Conservation (phyloP, 2,329 filamentous ascomycete species). For the Botryotinia calthae region DNA sequence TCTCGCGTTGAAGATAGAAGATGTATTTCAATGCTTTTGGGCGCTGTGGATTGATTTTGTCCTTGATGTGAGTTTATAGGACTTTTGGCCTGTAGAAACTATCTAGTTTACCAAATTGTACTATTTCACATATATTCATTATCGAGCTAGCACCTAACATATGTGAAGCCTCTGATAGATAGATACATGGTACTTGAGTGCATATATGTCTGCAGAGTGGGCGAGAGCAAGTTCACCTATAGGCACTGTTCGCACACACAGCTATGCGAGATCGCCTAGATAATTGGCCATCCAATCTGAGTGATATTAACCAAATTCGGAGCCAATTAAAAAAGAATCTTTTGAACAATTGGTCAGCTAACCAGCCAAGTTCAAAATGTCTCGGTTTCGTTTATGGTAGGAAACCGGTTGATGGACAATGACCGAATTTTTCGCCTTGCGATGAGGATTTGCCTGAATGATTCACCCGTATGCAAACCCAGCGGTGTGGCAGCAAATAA, state of each 20-base stretch:
- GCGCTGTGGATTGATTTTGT: neutral
- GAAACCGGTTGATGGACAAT: neutral
- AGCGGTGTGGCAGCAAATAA: slow-evolving; percentile 10
- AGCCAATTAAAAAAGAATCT: neutral
- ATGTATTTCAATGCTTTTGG: neutral
- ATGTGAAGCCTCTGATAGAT: neutral
- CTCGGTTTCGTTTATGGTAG: neutral
- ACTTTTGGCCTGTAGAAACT: neutral
- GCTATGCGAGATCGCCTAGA: neutral
- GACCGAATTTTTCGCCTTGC: neutral
- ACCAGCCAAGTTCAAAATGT: neutral
- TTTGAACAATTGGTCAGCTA: neutral
- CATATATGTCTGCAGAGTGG: neutral
- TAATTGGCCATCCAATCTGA: neutral
- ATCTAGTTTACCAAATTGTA: neutral
- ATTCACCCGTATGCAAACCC: neutral
- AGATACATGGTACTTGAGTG: neutral
- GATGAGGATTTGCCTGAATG: neutral
- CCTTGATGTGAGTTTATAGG: neutral
- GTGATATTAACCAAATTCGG: neutral
- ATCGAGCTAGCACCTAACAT: neutral
- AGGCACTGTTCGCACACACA: neutral
- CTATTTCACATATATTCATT: neutral
- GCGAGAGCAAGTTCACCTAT: neutral
- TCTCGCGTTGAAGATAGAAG: neutral